These are phyloP conservation scores for Jatropha multifida DNA, from an alignment of 441 rosid genomes.

Conservation along the genomic window DNA sequence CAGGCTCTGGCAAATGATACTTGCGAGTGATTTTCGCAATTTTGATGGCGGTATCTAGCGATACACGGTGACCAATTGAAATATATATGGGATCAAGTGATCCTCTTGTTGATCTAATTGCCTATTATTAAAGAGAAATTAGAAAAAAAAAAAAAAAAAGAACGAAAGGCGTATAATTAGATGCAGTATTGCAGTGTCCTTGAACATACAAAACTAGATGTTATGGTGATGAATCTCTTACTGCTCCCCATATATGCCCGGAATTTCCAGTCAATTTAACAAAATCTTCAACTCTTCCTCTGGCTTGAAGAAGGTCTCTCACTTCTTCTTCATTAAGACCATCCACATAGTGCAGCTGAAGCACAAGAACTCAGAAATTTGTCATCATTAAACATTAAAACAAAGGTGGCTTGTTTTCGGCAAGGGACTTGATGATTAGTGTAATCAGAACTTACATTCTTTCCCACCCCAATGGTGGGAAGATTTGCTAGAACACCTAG, in stretches of 20 bases:
- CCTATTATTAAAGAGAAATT: constrained; percentile 41
- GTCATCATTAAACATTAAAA: too few relatives aligned
- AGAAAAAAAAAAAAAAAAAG: neutral
- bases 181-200: too few relatives aligned
- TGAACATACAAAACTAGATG: neutral
- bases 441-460: constrained; percentile 49
- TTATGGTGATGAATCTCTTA: constrained; percentile 37
- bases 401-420: too few relatives aligned
- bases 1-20: constrained; percentile 85
- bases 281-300: constrained; percentile 44
- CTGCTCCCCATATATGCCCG: constrained; percentile 82
- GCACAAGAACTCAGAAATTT: neutral
- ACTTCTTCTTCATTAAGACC: constrained; percentile 69
- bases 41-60: constrained; percentile 66
- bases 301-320: constrained; percentile 49
- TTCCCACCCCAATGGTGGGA: constrained; percentile 85
- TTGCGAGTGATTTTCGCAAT: constrained; percentile 71
- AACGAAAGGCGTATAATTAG: neutral
- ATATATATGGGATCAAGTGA: constrained; percentile 65
- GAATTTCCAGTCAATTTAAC: constrained; percentile 65
- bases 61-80: constrained; percentile 81
- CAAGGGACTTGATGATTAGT: neutral
- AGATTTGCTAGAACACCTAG: constrained; percentile 77
- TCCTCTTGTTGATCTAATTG: constrained; percentile 52
- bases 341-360: constrained; percentile 86